Evolutionary conservation across 805 yeast genomes (phyloP), one percentile per base, ranked within the genome.

Genomic region (Pichia ethanolica): DNA sequence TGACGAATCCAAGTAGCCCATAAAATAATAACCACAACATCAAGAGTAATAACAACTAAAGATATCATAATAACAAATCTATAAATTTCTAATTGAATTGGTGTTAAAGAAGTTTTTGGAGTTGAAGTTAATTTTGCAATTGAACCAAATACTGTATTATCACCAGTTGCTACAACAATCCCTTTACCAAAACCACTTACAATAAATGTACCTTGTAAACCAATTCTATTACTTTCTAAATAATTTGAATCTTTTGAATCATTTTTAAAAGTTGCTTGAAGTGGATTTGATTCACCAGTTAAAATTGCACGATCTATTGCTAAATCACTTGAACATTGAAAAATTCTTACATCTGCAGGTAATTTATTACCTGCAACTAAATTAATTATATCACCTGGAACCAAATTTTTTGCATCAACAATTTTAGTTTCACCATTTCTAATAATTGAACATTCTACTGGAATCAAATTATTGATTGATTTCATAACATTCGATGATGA

Each of bases 401-500:
- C 26, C 75, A 77, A 26, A 71, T 74, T 36, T 73, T 75, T 68
- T 43, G 60, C 59, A 6, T 70, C 59, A 10, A 57, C 55, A 3
- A 51, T 36, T 9, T 52, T 42, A 7, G 11, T 14, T 11, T 57
- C 49, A 20, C 74, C 74, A 49, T 66, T 62, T 52, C 79, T 63
- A 5, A 69, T 45, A 5, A 69, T 70, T 52, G 10, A 38, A 20
- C 41, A 38, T 38, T 38, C 41, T 5, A 25, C 26, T 10, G 79
- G 77, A 14, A 75, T 59, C 71, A 75, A 63, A 45, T 59, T 58
- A 51, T 65, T 65, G 48, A 75, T 75, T 4, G 79, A 72, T 35
- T 68, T 70, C 78, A 75, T 72, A 42, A 74, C 77, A 44, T 68
- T 66, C 7, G 76, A 69, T 38, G 75, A 67, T 5, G 77, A 71